Conservation (phyloP, 495 filamentous ascomycete genomes). For the Aspergillus sclerotiicarbonarius region DNA sequence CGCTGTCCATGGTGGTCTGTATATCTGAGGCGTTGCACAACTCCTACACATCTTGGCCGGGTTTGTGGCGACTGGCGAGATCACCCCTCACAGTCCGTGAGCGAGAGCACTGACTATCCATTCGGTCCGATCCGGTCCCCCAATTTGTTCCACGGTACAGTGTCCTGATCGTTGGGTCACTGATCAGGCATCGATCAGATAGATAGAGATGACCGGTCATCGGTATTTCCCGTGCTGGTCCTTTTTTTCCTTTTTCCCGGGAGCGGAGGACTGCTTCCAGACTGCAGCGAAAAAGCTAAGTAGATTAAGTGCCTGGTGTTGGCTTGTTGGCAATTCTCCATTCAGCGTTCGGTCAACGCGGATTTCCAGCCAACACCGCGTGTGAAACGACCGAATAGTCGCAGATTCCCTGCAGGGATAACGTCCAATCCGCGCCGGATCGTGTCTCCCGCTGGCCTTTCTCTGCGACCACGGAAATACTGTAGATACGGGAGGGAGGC, state of each 20-base stretch:
- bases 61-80: not conserved
- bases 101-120: not conserved
- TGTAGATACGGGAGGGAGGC: not conserved
- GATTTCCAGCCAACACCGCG: not conserved
- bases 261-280: too few relatives aligned
- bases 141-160: constrained; percentile 15
- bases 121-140: constrained; percentile 20
- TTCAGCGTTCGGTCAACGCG: not conserved
- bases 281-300: not conserved
- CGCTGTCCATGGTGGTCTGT: not conserved
- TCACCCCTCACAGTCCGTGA: not conserved
- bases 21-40: not conserved
- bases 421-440: not conserved
- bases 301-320: not conserved
- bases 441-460: not conserved
- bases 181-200: constrained; percentile 18
- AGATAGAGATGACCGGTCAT: not conserved
- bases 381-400: constrained; percentile 2
- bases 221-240: not conserved
- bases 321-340: not conserved
- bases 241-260: not conserved
- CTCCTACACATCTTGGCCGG: not conserved
- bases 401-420: constrained; percentile 4
- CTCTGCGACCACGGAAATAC: not conserved
- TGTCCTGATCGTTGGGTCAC: constrained; percentile 3